Conservation (phyloP, 106 monocot genomes). For the Dioscorea alata region DNA sequence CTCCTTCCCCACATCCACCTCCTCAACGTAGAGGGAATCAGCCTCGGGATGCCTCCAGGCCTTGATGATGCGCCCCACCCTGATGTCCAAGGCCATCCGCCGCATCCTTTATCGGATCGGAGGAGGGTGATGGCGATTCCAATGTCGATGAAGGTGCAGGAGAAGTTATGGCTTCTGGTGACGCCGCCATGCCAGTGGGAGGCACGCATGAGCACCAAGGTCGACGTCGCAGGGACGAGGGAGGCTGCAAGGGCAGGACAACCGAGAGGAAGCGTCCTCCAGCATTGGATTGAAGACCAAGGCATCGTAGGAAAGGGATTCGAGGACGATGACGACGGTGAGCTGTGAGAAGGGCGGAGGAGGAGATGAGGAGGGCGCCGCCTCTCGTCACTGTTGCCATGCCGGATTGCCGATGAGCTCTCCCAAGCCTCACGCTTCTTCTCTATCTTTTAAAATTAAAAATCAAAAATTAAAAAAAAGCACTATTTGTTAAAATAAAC, state of each 20-base stretch:
- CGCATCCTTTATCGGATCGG: slow-evolving; percentile 34
- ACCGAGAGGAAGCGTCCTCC: neutral
- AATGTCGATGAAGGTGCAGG: neutral
- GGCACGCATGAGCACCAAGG: neutral
- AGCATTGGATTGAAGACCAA: neutral
- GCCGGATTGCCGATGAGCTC: neutral
- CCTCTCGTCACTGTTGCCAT: neutral
- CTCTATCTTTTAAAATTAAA: too few species aligned
- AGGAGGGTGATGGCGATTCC: neutral
- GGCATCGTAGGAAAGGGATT: too few species aligned
- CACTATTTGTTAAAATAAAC: too few species aligned
- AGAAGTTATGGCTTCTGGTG: neutral
- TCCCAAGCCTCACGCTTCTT: too few species aligned
- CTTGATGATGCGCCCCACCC: slow-evolving; percentile 61
- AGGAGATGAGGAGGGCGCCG: neutral
- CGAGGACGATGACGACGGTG: too few species aligned
- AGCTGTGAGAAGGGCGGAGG: neutral
- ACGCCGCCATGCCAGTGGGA: neutral
- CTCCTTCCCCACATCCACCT: slow-evolving; percentile 78
- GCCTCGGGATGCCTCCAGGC: slow-evolving; percentile 89
- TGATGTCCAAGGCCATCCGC: slow-evolving; percentile 60
- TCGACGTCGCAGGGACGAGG: neutral
- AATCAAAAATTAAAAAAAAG: too few species aligned
- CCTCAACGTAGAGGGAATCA: slow-evolving; percentile 86
- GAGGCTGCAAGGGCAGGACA: neutral